Percentiles rank a stretch among this genome's conserved stretches.
phyloP scores from a whole-genome alignment of 495 filamentous ascomycete genomes.

The Lasiosphaeris hirsuta region DNA sequence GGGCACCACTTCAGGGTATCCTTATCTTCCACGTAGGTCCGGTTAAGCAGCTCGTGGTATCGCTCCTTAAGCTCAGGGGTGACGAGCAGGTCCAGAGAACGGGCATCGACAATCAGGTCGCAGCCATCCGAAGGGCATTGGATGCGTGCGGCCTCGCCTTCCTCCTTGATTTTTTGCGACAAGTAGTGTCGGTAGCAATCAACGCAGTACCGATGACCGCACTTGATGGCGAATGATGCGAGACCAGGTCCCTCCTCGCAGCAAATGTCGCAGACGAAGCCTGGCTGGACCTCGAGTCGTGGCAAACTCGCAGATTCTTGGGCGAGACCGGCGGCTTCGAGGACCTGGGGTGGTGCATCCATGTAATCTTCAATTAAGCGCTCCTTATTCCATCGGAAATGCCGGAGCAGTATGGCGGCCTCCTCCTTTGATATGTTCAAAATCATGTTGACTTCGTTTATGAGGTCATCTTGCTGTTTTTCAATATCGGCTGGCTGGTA shows the following conservation, averaged over 20 bases:
- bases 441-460: slow-evolving; percentile 85
- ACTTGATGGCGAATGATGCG: slow-evolving; percentile 92
- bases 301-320: slow-evolving; percentile 59
- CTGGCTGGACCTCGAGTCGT: slow-evolving; percentile 63
- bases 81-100: slow-evolving; percentile 80
- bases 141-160: slow-evolving; percentile 92
- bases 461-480: slow-evolving; percentile 73
- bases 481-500: slow-evolving; percentile 76
- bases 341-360: slow-evolving; percentile 69
- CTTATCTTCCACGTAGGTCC: slow-evolving; percentile 96
- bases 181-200: slow-evolving; percentile 92
- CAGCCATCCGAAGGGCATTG: slow-evolving; percentile 88
- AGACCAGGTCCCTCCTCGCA: slow-evolving; percentile 81
- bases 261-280: slow-evolving; percentile 92
- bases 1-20: slow-evolving; percentile 96
- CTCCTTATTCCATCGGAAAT: slow-evolving; percentile 94
- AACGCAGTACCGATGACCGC: slow-evolving; percentile 91
- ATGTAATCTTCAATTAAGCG: slow-evolving; percentile 91
- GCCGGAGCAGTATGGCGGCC: slow-evolving; percentile 80
- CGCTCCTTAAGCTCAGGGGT: slow-evolving; percentile 67
- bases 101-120: slow-evolving; percentile 86
- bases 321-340: slow-evolving; percentile 85
- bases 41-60: slow-evolving; percentile 81
- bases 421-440: slow-evolving; percentile 82
- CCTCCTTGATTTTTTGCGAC: slow-evolving; percentile 83